A percentile compares a stretch with the other conserved stretches of the same genome.
These are phyloP conservation scores for Fusarium chlamydosporum DNA, from an alignment of 2,329 filamentous ascomycete species.

Conservation along the genomic window DNA sequence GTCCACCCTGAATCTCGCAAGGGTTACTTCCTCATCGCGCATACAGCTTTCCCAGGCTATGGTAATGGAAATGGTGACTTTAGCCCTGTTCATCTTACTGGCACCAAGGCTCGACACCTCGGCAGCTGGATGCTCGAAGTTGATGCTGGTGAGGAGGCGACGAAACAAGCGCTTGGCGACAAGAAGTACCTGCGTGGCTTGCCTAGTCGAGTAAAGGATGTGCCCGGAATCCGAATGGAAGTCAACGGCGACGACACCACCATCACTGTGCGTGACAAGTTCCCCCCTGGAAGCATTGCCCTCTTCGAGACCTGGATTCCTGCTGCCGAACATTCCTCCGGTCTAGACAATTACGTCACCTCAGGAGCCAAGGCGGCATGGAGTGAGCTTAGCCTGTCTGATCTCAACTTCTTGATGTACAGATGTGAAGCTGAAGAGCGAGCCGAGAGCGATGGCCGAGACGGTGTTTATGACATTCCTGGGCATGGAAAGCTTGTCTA, in stretches of 20 bases:
- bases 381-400: constrained; percentile 78
- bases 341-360: constrained; percentile 88
- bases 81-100: constrained; percentile 81
- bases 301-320: constrained; percentile 98
- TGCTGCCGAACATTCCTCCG: constrained; percentile 83
- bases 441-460: constrained; percentile 81
- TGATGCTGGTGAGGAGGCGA: constrained; percentile 79
- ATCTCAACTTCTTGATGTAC: constrained; percentile 93
- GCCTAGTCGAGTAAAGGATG: constrained; percentile 82
- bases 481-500: constrained; percentile 89
- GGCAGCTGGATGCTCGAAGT: constrained; percentile 95
- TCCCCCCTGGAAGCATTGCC: constrained; percentile 94
- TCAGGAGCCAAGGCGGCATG: constrained; percentile 86
- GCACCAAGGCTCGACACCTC: constrained; percentile 86
- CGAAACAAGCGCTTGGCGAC: constrained; percentile 75
- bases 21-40: constrained; percentile 94
- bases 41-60: constrained; percentile 94
- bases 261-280: constrained; percentile 84
- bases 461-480: constrained; percentile 92
- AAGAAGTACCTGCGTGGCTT: constrained; percentile 81
- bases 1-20: constrained; percentile 93
- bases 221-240: constrained; percentile 81
- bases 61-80: constrained; percentile 87
- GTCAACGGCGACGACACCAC: constrained; percentile 79
- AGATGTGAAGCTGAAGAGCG: constrained; percentile 90